Evolutionary conservation across 192 early-diverging fungal species (phyloP).

Genomic region (Hyaloraphidium curvatum): DNA sequence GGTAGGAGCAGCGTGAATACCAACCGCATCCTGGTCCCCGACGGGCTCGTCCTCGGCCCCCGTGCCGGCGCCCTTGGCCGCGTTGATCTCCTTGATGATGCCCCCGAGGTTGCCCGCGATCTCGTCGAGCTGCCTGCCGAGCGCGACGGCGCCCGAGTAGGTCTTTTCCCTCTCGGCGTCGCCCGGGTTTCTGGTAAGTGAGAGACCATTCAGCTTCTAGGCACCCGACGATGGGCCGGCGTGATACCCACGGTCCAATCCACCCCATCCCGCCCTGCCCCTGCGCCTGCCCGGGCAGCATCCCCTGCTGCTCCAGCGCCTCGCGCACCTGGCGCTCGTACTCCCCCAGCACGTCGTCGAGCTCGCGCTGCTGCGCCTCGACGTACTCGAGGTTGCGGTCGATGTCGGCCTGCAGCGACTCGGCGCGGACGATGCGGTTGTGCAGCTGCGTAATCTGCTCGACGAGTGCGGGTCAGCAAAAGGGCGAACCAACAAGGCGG

Average conservation of each 20-base stretch:
- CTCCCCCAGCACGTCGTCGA: conserved; percentile 52
- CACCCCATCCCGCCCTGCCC: not conserved
- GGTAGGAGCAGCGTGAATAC: not conserved
- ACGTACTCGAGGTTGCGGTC: conserved; percentile 74
- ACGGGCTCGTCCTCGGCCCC: conserved; percentile 11
- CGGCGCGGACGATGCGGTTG: conserved; percentile 47
- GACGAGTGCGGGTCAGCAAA: conserved; percentile 1
- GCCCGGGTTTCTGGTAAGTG: not conserved
- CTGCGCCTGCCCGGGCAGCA: conserved; percentile 5
- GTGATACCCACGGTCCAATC: too few species aligned
- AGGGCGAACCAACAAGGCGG: conserved; percentile 9
- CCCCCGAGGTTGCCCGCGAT: conserved; percentile 53
- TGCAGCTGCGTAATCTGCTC: conserved; percentile 54
- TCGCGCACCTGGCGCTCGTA: conserved; percentile 54
- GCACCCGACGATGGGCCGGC: too few species aligned
- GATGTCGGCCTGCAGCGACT: conserved; percentile 56
- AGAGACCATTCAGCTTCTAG: too few species aligned
- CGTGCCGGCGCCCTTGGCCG: conserved; percentile 19
- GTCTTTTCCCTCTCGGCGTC: conserved; percentile 64
- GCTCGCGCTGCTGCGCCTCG: conserved; percentile 63
- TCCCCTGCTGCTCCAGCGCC: conserved; percentile 19
- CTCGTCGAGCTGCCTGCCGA: conserved; percentile 75
- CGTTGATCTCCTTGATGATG: conserved; percentile 79
- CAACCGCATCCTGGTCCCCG: conserved; percentile 19
- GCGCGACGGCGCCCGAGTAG: conserved; percentile 64